Conservation (phyloP, 768 basidiomycete genomes). For the Termitomyces sp. region DNA sequence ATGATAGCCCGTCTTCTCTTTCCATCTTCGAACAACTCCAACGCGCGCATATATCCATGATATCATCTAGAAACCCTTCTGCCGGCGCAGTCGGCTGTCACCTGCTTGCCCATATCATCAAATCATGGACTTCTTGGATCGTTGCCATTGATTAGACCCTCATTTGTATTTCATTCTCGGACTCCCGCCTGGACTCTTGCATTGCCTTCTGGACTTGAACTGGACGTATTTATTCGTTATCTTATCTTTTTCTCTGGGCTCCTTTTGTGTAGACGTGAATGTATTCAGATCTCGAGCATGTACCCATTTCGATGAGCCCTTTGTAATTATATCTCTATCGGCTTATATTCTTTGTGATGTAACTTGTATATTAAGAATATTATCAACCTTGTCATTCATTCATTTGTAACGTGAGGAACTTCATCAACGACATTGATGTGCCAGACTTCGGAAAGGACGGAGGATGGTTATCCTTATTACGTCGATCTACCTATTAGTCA, state of each 20-base stretch:
- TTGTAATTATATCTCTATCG: background rate
- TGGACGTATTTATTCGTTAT: background rate
- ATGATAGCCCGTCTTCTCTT: too few species aligned
- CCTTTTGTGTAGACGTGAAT: too few species aligned
- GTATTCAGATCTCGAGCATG: background rate
- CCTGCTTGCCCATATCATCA: background rate
- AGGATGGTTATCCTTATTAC: too few species aligned
- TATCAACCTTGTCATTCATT: background rate
- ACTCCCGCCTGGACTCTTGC: background rate
- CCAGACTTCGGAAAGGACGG: too few species aligned
- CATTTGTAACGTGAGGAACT: too few species aligned
- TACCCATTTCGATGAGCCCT: background rate
- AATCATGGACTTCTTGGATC: background rate
- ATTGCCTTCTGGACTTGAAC: background rate
- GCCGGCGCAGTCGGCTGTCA: background rate
- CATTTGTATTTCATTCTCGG: background rate
- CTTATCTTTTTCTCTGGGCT: background rate
- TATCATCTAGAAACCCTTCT: background rate
- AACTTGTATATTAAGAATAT: background rate
- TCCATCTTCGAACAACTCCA: too few species aligned
- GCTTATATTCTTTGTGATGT: background rate
- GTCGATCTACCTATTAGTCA: too few species aligned
- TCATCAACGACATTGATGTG: too few species aligned
- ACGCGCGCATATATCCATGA: too few species aligned
- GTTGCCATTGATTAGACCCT: too few species aligned